Evolutionary conservation across 352 stramenopile genomes (phyloP).

Genomic region (Aphanomyces invadans): DNA sequence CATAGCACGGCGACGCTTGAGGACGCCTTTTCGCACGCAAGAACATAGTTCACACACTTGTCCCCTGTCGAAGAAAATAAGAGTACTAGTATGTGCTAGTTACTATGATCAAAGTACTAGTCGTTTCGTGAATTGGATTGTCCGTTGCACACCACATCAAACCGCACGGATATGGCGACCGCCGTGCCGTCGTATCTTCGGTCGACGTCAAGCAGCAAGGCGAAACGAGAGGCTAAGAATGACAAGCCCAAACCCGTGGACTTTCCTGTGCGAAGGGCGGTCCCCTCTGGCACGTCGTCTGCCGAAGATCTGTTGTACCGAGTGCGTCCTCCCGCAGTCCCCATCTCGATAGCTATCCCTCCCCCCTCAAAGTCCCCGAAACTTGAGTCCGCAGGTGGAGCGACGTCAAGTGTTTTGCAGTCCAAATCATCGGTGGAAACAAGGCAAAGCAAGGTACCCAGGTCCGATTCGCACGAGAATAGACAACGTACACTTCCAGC

Average conservation of each 20-base stretch:
- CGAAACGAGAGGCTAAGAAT: slow-evolving; percentile 4
- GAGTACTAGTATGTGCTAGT: too few relatives aligned
- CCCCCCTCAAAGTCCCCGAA: background rate
- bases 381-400: background rate
- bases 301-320: slow-evolving; percentile 2
- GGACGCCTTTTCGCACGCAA: too few relatives aligned
- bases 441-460: background rate
- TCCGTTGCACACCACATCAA: background rate
- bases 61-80: too few relatives aligned
- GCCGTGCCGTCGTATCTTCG: slow-evolving; percentile 19
- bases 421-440: background rate
- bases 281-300: background rate
- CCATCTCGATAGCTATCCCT: slow-evolving; percentile 11
- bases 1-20: too few relatives aligned
- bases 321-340: slow-evolving; percentile 4
- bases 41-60: too few relatives aligned
- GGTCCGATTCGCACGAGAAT: background rate
- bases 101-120: background rate
- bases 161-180: background rate
- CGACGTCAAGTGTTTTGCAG: background rate
- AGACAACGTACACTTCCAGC: background rate
- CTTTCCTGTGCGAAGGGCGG: background rate
- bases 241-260: slow-evolving; percentile 2
- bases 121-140: slow-evolving; percentile 5
- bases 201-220: slow-evolving; percentile 20